phyloP scores from a whole-genome alignment of 768 basidiomycete genomes.

The Trametes gibbosa region DNA sequence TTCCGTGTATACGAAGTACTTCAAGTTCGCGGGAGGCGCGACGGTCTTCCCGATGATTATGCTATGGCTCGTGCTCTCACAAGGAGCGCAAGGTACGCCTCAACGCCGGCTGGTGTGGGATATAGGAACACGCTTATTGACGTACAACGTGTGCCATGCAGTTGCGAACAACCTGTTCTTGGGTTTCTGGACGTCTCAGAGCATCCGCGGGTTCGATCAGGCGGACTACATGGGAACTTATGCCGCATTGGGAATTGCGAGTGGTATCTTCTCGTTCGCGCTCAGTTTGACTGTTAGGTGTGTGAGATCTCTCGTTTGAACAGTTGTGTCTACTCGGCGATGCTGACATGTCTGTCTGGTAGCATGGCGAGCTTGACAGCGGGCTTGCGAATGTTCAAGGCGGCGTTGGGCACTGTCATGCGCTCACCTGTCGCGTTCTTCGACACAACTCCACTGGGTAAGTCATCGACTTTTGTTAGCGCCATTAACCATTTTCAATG shows the following conservation, averaged over 20 bases:
- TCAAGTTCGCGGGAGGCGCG: conserved; percentile 35
- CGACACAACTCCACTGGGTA: conserved; percentile 70
- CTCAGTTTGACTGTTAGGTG: conserved; percentile 51
- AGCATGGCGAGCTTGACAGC: conserved; percentile 36
- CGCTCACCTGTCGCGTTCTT: conserved; percentile 65
- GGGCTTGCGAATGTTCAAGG: conserved; percentile 47
- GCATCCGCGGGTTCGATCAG: conserved; percentile 54
- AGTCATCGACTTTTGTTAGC: not conserved
- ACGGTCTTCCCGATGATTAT: conserved; percentile 42
- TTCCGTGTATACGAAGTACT: conserved; percentile 35
- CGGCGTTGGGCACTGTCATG: conserved; percentile 54
- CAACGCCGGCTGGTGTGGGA: not conserved
- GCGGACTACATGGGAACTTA: conserved; percentile 66
- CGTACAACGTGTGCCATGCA: conserved; percentile 23
- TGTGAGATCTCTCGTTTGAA: conserved; percentile 14
- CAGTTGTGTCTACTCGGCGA: too few species aligned
- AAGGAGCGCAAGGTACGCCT: conserved; percentile 47
- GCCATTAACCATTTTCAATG: too few species aligned
- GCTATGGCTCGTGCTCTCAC: conserved; percentile 41
- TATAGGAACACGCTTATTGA: not conserved
- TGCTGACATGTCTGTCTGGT: not conserved
- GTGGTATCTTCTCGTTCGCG: conserved; percentile 50
- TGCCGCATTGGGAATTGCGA: conserved; percentile 44
- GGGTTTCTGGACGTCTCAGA: conserved; percentile 66
- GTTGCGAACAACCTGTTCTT: conserved; percentile 68